phyloP scores from a whole-genome alignment of 495 filamentous ascomycete species.

The Pyrenula aspistea region DNA sequence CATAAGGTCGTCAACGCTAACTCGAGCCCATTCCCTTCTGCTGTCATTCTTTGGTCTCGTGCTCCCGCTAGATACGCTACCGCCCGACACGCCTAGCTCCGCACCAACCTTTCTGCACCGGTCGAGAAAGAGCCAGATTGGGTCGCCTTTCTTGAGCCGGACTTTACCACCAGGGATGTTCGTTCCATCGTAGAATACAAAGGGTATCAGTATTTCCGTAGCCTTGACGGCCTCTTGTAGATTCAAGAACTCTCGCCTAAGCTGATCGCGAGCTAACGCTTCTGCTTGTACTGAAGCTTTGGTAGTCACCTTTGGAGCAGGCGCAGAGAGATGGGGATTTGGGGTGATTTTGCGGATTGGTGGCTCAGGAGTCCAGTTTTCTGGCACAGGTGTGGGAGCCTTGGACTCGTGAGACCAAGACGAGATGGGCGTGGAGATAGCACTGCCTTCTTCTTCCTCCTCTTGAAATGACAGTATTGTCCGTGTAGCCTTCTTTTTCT shows the following conservation, averaged over 20 bases:
- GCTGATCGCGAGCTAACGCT: conserved; percentile 64
- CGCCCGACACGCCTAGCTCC: conserved; percentile 58
- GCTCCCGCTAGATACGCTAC: conserved; percentile 34
- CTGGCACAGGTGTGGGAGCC: background rate
- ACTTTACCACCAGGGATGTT: conserved; percentile 77
- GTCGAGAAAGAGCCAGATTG: conserved; percentile 83
- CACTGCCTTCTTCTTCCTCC: conserved; percentile 39
- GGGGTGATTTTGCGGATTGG: conserved; percentile 42
- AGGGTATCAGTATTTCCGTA: conserved; percentile 83
- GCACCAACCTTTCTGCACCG: conserved; percentile 81
- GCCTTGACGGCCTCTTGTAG: conserved; percentile 82
- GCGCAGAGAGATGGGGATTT: conserved; percentile 47
- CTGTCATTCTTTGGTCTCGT: conserved; percentile 47
- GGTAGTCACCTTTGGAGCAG: conserved; percentile 70
- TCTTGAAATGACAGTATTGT: conserved; percentile 60
- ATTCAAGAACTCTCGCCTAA: conserved; percentile 73
- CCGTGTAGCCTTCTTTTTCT: conserved; percentile 53
- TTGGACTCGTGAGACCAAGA: conserved; percentile 1
- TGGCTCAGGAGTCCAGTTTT: conserved; percentile 14
- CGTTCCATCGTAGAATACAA: conserved; percentile 97
- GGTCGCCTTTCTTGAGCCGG: conserved; percentile 85
- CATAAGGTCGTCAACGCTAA: conserved; percentile 94
- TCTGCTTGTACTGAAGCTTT: conserved; percentile 76
- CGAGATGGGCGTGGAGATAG: conserved; percentile 1
- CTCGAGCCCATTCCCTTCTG: conserved; percentile 77